Evolutionary conservation across 768 basidiomycete species (phyloP).

Genomic region (Rhodotorula paludigena): DNA sequence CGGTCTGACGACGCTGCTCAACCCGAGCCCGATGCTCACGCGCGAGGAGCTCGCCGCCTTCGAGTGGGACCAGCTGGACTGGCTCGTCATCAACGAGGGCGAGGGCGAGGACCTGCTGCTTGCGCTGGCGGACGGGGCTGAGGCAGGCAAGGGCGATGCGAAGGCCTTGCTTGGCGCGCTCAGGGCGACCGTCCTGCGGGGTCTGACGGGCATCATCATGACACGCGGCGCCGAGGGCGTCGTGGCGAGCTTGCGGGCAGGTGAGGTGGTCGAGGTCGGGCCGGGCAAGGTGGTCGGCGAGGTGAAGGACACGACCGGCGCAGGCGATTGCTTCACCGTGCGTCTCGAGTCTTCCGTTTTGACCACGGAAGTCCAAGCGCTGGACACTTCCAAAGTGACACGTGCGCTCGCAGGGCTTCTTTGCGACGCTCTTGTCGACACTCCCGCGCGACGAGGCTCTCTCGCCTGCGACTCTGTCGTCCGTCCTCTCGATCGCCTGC

Average conservation of each 20-base stretch:
- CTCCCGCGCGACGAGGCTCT: background rate
- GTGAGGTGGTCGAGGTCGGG: background rate
- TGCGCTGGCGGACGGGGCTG: background rate
- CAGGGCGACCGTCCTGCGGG: background rate
- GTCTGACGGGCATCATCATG: conserved; percentile 25
- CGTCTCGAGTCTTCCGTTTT: background rate
- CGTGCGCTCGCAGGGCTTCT: conserved; percentile 30
- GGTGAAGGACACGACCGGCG: conserved; percentile 43
- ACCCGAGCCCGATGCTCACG: conserved; percentile 51
- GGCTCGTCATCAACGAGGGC: conserved; percentile 51
- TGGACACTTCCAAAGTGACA: too few relatives aligned
- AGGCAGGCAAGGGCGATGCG: background rate
- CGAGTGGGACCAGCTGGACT: conserved; percentile 46
- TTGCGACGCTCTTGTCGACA: conserved; percentile 29
- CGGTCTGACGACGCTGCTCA: conserved; percentile 47
- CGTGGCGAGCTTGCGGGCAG: background rate
- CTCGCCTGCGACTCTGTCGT: background rate
- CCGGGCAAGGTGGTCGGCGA: conserved; percentile 21
- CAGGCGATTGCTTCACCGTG: conserved; percentile 45
- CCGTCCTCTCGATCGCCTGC: conserved; percentile 12
- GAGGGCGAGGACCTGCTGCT: conserved; percentile 44
- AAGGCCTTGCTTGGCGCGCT: conserved; percentile 3
- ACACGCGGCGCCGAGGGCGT: conserved; percentile 33
- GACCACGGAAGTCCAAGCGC: background rate
- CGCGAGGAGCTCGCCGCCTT: conserved; percentile 43